Percentiles rank a stretch among this genome's conserved stretches.
Evolutionary conservation across 306 rosid species (phyloP).

Genomic region (Lablab purpureus): DNA sequence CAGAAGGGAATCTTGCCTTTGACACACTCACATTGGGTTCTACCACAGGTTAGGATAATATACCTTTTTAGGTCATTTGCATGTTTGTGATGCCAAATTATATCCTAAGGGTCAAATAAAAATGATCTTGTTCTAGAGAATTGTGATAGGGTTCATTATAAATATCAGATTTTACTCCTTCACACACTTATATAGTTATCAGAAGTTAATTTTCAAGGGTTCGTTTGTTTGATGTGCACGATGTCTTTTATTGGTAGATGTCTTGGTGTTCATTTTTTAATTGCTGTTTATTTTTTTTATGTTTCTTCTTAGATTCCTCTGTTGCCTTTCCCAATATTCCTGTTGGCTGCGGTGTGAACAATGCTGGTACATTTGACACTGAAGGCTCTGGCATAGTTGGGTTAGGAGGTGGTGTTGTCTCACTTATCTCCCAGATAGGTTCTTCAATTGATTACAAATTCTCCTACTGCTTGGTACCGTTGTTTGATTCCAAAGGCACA

Average conservation of each 20-base stretch:
- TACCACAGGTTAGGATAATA: not conserved
- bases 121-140: not conserved
- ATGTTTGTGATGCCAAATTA: not conserved
- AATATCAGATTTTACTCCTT: not conserved
- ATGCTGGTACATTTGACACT: not conserved
- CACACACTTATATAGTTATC: not conserved
- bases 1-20: constrained; percentile 12
- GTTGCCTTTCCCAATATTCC: not conserved
- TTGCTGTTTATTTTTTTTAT: not conserved
- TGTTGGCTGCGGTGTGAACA: not conserved
- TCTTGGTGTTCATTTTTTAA: no score
- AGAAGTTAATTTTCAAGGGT: no score
- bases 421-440: not conserved
- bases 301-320: not conserved
- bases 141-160: not conserved
- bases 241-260: no score
- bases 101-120: not conserved
- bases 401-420: not conserved
- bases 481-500: not conserved
- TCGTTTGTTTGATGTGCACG: no score
- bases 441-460: not conserved
- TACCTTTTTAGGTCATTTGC: not conserved
- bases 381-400: constrained; percentile 10
- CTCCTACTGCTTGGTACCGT: not conserved
- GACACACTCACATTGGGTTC: constrained; percentile 16